Evolutionary conservation across 306 rosid species (phyloP), one percentile per base, ranked within the genome.

Genomic region (Prunus campanulata): DNA sequence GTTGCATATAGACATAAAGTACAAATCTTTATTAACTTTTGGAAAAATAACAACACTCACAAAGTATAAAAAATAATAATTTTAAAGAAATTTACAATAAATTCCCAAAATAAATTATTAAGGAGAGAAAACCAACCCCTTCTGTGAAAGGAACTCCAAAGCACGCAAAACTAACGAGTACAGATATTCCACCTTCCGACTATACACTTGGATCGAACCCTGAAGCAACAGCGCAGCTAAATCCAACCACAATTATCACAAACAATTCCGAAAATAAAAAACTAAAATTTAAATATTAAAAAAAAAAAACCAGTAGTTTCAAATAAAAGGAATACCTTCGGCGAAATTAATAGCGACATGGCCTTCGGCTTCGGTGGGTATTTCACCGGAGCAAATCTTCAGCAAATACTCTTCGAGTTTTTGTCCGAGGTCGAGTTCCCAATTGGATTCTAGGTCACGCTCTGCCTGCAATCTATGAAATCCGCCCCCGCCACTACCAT

Each of bases 191-290:
- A 96, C 99, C 82, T 96, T 96, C 11, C 98, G 84, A 76, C 99
- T 91, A 78, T 96, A 96, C 74, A 96, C 99, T 79, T 96, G 99
- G 18, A 96, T 86, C 42, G 99, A 92, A 72, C 97, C 97, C 83
- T 95, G 97, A 89, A 95, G 91, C 51, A 95, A 87, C 75, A 95
- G 71, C 77, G 99, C 99, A 88, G 99, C 99, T 92, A 83, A 88
- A 89, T 29, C 83, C 80, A 49, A 48, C 70, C 57, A 47, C 62
- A 62, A 18, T 61, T 12, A 19, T 61, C 70, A 74, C 66, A 76
- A 59, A 70, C 49, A 80, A 76, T 75, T 60, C 68, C 71, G 22
- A 13, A 42, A 55, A 62, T 64, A 46, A 1, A 18, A 20, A n/a
- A 12, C 48, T 25, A 22, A 61, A 32, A 14, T 29, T 67, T 12